A percentile compares a stretch with the other conserved stretches of the same genome.
Evolutionary conservation across 2,329 filamentous ascomycete species (phyloP).

Genomic region (Aspergillus thermomutatus): DNA sequence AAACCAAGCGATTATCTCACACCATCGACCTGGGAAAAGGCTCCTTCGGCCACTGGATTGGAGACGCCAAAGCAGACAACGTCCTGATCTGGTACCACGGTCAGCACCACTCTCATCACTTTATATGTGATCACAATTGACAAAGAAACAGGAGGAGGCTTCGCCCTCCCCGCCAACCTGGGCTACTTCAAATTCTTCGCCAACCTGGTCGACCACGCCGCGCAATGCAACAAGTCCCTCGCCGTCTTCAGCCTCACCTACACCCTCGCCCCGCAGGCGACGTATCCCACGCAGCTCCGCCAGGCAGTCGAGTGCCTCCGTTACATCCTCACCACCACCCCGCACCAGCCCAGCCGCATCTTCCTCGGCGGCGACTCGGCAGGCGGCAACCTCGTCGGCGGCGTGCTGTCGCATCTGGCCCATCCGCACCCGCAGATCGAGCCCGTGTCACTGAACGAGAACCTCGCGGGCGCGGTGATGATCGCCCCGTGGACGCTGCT

Average conservation of each 20-base stretch:
- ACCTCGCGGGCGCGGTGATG: conserved; percentile 51
- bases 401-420: conserved; percentile 38
- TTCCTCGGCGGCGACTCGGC: conserved; percentile 45
- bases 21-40: conserved; percentile 32
- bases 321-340: conserved; percentile 34
- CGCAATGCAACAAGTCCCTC: conserved; percentile 43
- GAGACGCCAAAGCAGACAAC: conserved; percentile 33
- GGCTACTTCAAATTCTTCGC: conserved; percentile 50
- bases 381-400: conserved; percentile 41
- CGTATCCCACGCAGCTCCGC: conserved; percentile 43
- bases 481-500: conserved; percentile 60
- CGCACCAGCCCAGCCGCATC: conserved; percentile 33
- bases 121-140: not conserved
- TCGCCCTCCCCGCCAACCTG: conserved; percentile 46
- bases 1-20: conserved; percentile 20
- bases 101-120: conserved; percentile 8
- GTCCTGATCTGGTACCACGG: conserved; percentile 41
- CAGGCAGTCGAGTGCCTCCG: conserved; percentile 41
- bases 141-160: conserved; percentile 51
- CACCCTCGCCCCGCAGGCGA: conserved; percentile 49
- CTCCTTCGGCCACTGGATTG: conserved; percentile 38
- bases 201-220: conserved; percentile 43
- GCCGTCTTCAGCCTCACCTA: conserved; percentile 57
- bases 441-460: conserved; percentile 38
- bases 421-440: conserved; percentile 56